These are phyloP conservation scores for Simmondsia chinensis DNA, from an alignment of 148 eudicot species.

Conservation along the genomic window DNA sequence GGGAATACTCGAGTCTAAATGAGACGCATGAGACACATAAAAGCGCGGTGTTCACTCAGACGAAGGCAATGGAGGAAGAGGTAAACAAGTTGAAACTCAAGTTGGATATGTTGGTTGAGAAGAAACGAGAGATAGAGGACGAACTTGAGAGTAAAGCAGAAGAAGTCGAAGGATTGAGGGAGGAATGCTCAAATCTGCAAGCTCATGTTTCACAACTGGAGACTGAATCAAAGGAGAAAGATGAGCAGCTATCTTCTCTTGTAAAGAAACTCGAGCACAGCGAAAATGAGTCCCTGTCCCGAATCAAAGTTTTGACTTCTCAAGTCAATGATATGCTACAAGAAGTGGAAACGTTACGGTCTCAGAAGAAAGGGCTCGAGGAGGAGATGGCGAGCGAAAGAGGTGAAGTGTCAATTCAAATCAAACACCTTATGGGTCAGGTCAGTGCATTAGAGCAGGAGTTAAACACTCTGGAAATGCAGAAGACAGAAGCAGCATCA, in stretches of 20 bases:
- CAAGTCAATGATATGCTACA: constrained; percentile 20
- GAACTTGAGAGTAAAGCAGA: constrained; percentile 16
- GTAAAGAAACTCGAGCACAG: constrained; percentile 27
- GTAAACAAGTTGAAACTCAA: constrained; percentile 24
- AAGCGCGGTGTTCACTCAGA: constrained; percentile 21
- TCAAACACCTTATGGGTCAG: constrained; percentile 33
- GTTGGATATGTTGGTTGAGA: constrained; percentile 26
- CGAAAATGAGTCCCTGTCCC: constrained; percentile 29
- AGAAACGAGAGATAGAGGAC: constrained; percentile 32
- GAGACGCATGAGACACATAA: constrained; percentile 29
- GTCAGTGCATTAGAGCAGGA: constrained; percentile 40
- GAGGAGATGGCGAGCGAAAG: constrained; percentile 24
- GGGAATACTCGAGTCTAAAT: constrained; percentile 26
- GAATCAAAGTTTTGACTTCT: constrained; percentile 29
- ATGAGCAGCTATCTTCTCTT: constrained; percentile 32
- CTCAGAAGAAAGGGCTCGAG: constrained; percentile 37
- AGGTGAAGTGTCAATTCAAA: constrained; percentile 29
- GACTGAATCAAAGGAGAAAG: constrained; percentile 28
- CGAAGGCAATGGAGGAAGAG: constrained; percentile 27
- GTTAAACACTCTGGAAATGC: constrained; percentile 26
- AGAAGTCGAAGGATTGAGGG: constrained; percentile 16
- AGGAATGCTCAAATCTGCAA: constrained; percentile 16
- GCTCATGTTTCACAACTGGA: constrained; percentile 17
- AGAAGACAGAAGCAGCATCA: constrained; percentile 38
- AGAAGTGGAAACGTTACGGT: constrained; percentile 27